These are phyloP conservation scores for Chytriomyces confervae DNA, from an alignment of 192 early-diverging fungal genomes.

Conservation along the genomic window DNA sequence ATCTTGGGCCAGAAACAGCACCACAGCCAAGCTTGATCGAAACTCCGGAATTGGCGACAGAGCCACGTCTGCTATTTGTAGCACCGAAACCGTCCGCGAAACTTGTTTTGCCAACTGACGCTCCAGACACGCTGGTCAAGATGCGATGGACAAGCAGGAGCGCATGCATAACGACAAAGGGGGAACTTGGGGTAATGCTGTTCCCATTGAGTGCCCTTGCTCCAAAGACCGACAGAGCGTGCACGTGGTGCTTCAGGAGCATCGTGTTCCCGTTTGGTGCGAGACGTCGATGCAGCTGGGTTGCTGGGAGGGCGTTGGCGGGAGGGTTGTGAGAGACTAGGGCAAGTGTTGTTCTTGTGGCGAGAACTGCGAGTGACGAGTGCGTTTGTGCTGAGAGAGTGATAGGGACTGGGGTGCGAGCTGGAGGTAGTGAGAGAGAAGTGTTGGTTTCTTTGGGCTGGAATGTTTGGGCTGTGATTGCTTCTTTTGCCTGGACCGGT, in stretches of 20 bases:
- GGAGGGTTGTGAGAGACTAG: not conserved
- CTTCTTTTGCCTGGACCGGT: too few relatives aligned
- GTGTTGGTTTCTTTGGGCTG: not conserved
- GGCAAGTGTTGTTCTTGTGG: not conserved
- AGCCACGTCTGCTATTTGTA: not conserved
- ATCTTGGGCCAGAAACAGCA: not conserved
- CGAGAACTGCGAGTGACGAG: not conserved
- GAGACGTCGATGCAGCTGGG: not conserved
- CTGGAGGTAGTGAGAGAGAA: not conserved
- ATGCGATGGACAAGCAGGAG: conserved; percentile 18
- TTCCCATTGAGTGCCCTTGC: not conserved
- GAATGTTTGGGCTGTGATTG: too few relatives aligned
- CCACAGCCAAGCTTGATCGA: not conserved
- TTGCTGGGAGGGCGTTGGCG: not conserved
- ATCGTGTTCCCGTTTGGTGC: not conserved
- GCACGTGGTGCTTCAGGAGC: not conserved
- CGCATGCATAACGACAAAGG: conserved; percentile 23
- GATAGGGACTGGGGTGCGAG: not conserved
- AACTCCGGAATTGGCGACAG: not conserved
- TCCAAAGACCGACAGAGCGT: conserved; percentile 4
- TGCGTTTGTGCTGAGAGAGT: not conserved
- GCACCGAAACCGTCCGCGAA: too few relatives aligned
- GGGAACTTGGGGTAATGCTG: conserved; percentile 3
- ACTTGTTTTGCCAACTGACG: not conserved
- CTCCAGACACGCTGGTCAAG: not conserved